Conservation (phyloP, 2,329 filamentous ascomycete species). For the Penicillium sp. region DNA sequence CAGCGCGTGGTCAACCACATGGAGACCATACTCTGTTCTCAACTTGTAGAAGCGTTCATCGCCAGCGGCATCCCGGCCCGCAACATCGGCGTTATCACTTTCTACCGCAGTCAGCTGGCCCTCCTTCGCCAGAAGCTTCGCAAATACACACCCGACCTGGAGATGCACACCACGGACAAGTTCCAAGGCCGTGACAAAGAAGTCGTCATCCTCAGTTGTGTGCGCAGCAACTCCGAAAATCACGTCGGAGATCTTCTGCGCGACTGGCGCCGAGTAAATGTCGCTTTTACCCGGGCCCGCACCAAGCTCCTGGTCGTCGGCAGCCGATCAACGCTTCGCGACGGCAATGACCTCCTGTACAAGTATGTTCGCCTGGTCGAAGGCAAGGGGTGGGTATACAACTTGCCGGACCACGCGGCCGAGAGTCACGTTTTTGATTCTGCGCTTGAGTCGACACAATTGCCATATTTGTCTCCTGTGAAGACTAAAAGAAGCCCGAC, state of each 20-base stretch:
- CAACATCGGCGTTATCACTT: slow-evolving; percentile 92
- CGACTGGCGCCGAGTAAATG: slow-evolving; percentile 92
- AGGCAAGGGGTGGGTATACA: slow-evolving; percentile 72
- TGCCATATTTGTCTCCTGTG: slow-evolving; percentile 22
- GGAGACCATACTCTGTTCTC: slow-evolving; percentile 74
- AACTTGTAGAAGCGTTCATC: slow-evolving; percentile 78
- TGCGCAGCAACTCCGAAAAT: slow-evolving; percentile 78
- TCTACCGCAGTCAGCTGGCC: slow-evolving; percentile 89
- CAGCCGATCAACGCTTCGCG: slow-evolving; percentile 70
- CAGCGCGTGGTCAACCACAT: slow-evolving; percentile 83
- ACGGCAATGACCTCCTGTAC: slow-evolving; percentile 69
- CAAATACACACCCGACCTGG: slow-evolving; percentile 60
- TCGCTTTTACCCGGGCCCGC: slow-evolving; percentile 88
- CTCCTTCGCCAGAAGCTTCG: slow-evolving; percentile 73
- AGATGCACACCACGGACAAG: slow-evolving; percentile 95
- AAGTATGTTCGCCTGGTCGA: slow-evolving; percentile 77
- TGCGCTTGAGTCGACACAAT: slow-evolving; percentile 19
- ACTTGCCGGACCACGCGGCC: slow-evolving; percentile 64
- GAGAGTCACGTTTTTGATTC: slow-evolving; percentile 67
- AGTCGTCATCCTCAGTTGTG: slow-evolving; percentile 80
- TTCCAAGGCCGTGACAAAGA: slow-evolving; percentile 98
- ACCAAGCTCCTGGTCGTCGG: slow-evolving; percentile 89
- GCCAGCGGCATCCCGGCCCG: slow-evolving; percentile 68
- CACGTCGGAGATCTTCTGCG: slow-evolving; percentile 87
- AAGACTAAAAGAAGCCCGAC: slow-evolving; percentile 28